phyloP scores from a whole-genome alignment of 2,329 filamentous ascomycete species.

The Penicillium sp. region DNA sequence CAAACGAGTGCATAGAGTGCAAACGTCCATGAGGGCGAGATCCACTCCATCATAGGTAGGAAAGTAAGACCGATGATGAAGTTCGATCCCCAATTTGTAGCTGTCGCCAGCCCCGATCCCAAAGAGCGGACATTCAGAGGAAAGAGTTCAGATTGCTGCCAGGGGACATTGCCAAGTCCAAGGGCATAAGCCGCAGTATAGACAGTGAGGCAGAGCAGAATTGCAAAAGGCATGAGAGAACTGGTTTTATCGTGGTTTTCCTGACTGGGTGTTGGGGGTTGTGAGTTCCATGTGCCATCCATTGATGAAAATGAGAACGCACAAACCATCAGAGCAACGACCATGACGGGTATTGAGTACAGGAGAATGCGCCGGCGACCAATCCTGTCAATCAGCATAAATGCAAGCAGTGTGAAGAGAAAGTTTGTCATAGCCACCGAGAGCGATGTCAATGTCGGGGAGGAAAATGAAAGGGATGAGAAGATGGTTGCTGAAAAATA shows the following conservation, averaged over 20 bases:
- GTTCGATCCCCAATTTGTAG: slow-evolving; percentile 85
- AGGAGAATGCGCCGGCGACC: slow-evolving; percentile 78
- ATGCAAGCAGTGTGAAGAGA: slow-evolving; percentile 70
- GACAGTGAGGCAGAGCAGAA: slow-evolving; percentile 73
- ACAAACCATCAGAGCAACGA: slow-evolving; percentile 67
- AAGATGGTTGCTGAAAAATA: slow-evolving; percentile 87
- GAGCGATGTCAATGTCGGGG: slow-evolving; percentile 75
- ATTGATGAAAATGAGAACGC: slow-evolving; percentile 70
- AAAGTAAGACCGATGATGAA: slow-evolving; percentile 85
- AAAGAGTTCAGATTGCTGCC: slow-evolving; percentile 94
- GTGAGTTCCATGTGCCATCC: slow-evolving; percentile 40
- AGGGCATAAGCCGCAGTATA: slow-evolving; percentile 86
- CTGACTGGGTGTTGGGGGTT: slow-evolving; percentile 20
- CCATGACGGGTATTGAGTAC: slow-evolving; percentile 82
- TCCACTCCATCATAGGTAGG: slow-evolving; percentile 75
- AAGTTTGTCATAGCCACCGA: slow-evolving; percentile 83
- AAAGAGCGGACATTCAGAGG: slow-evolving; percentile 64
- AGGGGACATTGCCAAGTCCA: slow-evolving; percentile 87
- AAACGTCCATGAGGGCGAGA: slow-evolving; percentile 77
- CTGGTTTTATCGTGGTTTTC: slow-evolving; percentile 23
- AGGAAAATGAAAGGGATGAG: slow-evolving; percentile 71
- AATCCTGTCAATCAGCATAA: slow-evolving; percentile 74
- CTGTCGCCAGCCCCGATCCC: slow-evolving; percentile 62
- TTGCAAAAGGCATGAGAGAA: slow-evolving; percentile 47
- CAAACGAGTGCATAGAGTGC: slow-evolving; percentile 75